Base-by-base conservation (phyloP, 2,329 filamentous ascomycete species). In the Aspergillus sp. region DNA sequence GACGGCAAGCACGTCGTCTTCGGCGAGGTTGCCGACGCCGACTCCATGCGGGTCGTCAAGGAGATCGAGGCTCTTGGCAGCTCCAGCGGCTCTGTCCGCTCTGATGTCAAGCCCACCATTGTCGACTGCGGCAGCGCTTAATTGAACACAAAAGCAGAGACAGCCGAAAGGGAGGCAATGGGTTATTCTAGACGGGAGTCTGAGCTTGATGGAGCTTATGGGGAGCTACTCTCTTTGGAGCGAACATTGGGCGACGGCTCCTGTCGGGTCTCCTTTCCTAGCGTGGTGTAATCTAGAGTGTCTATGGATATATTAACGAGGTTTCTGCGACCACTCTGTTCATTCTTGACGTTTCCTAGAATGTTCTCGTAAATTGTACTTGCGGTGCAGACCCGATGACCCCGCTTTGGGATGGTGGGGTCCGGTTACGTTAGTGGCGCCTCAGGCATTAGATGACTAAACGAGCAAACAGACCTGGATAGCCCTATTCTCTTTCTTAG, bases 1-100 rank as follows among this genome's bases (percentile, higher is more conserved):
- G 82, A 87, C 70, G 82, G 82, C 70, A 85, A 85, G 76, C 84
- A 87, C 78, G 84, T 87, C 69, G 84, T 87, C 72, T 87, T 87
- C 72, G 84, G 84, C 68, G 74, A 83, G 70, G 83, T 87, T 57
- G 79, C 78, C 58, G 82, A 85, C 55, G 65, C 67, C 4, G 73
- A 76, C 44, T 83, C 79, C 63, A 76, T 80, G 71, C 68, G 76
- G 56, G 66, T 83, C 54, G 79, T 87, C 69, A 78, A 78, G 72
- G 75, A 78, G 58, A 81, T 87, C 59, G 84, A 87, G 77, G 75
- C 76, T 49, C 77, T 78, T 63, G 84, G 84, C 64, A 79, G 73
- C 72, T 71, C 68, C 68, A 78, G 73, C 54, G 84, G 84, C 53
- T 45, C 69, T 49, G 60, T 76, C 62, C 78, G 80, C 73, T 78